Conservation (phyloP, 2,329 filamentous ascomycete species). For the Calycina marina region DNA sequence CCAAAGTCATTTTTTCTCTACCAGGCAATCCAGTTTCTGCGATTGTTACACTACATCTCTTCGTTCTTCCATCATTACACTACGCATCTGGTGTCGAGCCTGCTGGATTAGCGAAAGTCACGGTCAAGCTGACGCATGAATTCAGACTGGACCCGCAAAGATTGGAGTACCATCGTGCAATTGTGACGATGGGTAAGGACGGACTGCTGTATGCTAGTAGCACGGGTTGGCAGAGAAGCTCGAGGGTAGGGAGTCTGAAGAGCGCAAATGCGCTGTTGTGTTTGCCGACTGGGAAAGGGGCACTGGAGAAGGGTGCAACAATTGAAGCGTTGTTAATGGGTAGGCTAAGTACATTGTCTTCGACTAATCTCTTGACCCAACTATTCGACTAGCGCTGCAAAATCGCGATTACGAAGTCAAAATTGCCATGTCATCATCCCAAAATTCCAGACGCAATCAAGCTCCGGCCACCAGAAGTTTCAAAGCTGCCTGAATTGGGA, state of each 20-base stretch:
- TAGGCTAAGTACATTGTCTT: slow-evolving; percentile 15
- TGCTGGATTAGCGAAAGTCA: slow-evolving; percentile 55
- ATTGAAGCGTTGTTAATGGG: slow-evolving; percentile 74
- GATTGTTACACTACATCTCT: slow-evolving; percentile 84
- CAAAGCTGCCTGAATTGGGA: too few species aligned
- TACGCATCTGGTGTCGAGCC: slow-evolving; percentile 55
- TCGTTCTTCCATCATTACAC: slow-evolving; percentile 79
- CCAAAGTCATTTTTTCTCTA: slow-evolving; percentile 71
- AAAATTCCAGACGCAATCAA: too few species aligned
- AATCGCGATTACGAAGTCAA: too few species aligned
- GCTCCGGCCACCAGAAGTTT: too few species aligned
- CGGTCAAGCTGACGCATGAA: slow-evolving; percentile 57
- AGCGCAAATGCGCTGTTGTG: slow-evolving; percentile 79
- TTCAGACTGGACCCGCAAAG: slow-evolving; percentile 60
- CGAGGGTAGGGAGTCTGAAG: slow-evolving; percentile 73
- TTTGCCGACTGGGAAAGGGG: slow-evolving; percentile 49
- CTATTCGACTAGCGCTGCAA: too few species aligned
- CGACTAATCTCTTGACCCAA: too few species aligned
- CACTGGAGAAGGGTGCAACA: slow-evolving; percentile 51
- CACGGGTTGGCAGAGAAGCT: slow-evolving; percentile 84
- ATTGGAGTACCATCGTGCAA: slow-evolving; percentile 80
- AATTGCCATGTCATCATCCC: too few species aligned
- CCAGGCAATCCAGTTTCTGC: slow-evolving; percentile 92
- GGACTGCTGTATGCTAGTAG: slow-evolving; percentile 61
- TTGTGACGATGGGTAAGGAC: slow-evolving; percentile 50